Evolutionary conservation across 208 protist species (phyloP), one percentile per base, ranked within the genome.

Genomic region (Vickermania ingenoplastis): DNA sequence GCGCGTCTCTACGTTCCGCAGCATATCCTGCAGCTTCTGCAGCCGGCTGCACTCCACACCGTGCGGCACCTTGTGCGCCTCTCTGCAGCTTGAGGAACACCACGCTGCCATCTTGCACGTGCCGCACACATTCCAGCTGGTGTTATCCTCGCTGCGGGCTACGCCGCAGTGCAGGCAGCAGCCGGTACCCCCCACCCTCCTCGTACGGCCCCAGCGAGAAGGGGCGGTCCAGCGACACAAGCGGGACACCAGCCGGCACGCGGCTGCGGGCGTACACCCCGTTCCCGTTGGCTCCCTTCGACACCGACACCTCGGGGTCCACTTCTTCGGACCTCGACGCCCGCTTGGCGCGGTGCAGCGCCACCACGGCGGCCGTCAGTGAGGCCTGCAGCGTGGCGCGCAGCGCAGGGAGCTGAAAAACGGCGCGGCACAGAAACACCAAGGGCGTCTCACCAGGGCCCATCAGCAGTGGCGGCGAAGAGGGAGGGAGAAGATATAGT

Each of bases 161-260:
- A 13, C 22, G 23, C 21, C 13, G 50, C 13, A 54, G 50, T 17
- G 50, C 50, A 5, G n/a, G 22, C 13, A 17, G 90, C 53, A 73
- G 55, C 30, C 74, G 66, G 58, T 83, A 21, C 7, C 73, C 75
- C 1, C 28, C 57, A 1, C 73, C 71, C 28, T 90, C 78, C 36
- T 81, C 79, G 53, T 87, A 94, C 11, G 64, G 50, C 24, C 69
- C 76, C 14, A 89, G 79, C 4, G 81, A 89, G 59, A 92, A 89
- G 0, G 84, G 79, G 3, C 69, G 30, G 7, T 73, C 62, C 23
- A 74, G 72, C 31, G 41, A 67, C 29, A 51, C 73, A 14, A 94
- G 71, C 26, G 67, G 52, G 11, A 77, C 64, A 2, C 63, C 50
- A 7, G 82, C 53, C 5, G 80, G 75, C 2, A 94, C 45, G 2